phyloP scores from a whole-genome alignment of 2,329 filamentous ascomycete species.

The Stemphylium vesicarium region DNA sequence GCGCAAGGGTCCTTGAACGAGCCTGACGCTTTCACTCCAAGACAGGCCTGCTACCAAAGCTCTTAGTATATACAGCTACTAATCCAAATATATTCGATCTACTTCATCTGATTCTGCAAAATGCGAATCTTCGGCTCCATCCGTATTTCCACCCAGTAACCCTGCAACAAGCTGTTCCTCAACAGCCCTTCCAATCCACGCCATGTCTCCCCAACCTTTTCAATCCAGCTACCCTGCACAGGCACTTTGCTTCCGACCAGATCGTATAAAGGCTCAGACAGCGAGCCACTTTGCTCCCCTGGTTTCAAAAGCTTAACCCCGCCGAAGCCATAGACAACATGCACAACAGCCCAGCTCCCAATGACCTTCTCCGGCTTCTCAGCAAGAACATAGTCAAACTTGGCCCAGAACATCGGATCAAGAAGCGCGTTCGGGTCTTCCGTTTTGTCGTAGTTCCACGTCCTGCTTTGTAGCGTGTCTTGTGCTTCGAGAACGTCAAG shows the following conservation, averaged over 20 bases:
- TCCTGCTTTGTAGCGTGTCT: constrained; percentile 22
- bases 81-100: neutral
- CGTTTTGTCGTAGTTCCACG: constrained; percentile 67
- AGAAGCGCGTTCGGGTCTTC: constrained; percentile 57
- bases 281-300: constrained; percentile 38
- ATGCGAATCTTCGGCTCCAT: constrained; percentile 63
- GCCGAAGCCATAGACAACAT: constrained; percentile 59
- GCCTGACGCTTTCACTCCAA: neutral
- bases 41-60: neutral
- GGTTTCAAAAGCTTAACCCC: constrained; percentile 58
- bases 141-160: constrained; percentile 62
- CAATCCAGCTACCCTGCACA: constrained; percentile 21
- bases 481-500: constrained; percentile 34
- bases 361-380: constrained; percentile 59
- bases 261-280: constrained; percentile 21
- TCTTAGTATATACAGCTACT: neutral
- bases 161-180: constrained; percentile 48
- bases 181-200: constrained; percentile 38
- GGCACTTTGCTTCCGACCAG: constrained; percentile 17
- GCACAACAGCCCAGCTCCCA: constrained; percentile 60
- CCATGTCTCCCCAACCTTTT: neutral
- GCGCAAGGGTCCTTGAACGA: constrained; percentile 9
- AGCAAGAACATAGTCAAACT: constrained; percentile 65
- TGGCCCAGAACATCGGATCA: constrained; percentile 61
- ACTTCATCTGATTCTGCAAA: constrained; percentile 47